Base-by-base conservation (phyloP, 2,329 filamentous ascomycete genomes). In the Colletotrichum sp. region DNA sequence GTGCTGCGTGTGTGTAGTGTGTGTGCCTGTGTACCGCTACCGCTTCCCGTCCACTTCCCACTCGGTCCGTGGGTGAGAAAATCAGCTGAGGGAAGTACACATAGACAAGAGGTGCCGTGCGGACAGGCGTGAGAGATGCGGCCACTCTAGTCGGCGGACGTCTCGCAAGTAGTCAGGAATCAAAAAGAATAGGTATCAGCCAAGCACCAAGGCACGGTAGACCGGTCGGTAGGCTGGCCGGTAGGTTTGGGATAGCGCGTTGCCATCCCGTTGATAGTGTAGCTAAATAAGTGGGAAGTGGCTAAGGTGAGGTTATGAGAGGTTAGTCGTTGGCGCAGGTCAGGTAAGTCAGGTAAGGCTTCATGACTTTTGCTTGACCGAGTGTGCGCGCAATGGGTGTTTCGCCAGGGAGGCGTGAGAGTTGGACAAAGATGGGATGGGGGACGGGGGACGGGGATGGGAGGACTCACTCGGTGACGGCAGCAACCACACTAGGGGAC, bases 201-300 rank as follows among this genome's bases (percentile, higher is more conserved):
- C 32, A 48, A 48, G 15, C 18, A 30, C 22, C 60, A 48, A 55
- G 70, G 70, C 65, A 55, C 58, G 58, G 56, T 32, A 66, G 62
- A 25, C 60, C 27, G 30, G 68, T 62, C 61, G 30, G 69, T 62
- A 43, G 61, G 22, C 30, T 62, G 28, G 16, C 64, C 64, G 48
- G 70, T 39, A 67, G 64, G 70, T 65, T 60, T 48, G 32, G 70
- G n/a, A 65, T 75, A 67, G 69, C 27, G 62, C 39, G 30, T 71
- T 52, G 74, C 70, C 70, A 69, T 76, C 74, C 74, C 74, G 70
- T 74, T 73, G 64, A 73, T 68, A 68, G 39, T 34, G 48, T 58
- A 65, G 58, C 70, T 58, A 73, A 55, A 65, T 32, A 48, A 60
- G 73, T 52, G 43, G 56, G 25, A 48, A 55, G 43, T 39, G 70